Evolutionary conservation across 2,329 filamentous ascomycete genomes (phyloP).

Genomic region (Cercospora janseana): DNA sequence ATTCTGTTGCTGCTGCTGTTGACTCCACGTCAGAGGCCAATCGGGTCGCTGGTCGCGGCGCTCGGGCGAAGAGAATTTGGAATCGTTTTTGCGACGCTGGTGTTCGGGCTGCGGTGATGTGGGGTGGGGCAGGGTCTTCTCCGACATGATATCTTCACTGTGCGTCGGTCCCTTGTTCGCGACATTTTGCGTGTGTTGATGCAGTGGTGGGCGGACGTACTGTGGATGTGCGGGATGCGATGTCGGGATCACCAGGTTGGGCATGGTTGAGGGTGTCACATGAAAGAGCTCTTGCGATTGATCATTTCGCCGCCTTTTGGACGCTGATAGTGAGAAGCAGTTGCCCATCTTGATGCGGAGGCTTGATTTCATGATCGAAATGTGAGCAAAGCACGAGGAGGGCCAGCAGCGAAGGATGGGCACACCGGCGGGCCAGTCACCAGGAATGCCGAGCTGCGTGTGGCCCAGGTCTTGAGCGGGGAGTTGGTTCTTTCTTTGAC

Average conservation of each 20-base stretch:
- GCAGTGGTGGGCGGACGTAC: conserved; percentile 4
- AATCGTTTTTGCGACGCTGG: neutral
- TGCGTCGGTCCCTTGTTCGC: conserved; percentile 4
- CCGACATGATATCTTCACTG: neutral
- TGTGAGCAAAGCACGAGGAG: too few relatives aligned
- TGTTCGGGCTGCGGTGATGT: neutral
- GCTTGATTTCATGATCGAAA: conserved; percentile 6
- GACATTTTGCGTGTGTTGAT: neutral
- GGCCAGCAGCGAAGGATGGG: too few relatives aligned
- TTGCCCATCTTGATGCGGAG: conserved; percentile 11
- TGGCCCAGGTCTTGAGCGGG: too few relatives aligned
- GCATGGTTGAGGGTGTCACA: conserved; percentile 6
- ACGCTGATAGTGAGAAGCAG: conserved; percentile 9
- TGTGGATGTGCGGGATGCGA: conserved; percentile 13
- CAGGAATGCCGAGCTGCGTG: too few relatives aligned
- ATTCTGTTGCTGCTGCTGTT: neutral
- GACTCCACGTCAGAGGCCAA: conserved; percentile 4
- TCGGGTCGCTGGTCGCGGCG: conserved; percentile 5
- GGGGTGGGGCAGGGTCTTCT: neutral
- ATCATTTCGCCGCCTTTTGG: neutral
- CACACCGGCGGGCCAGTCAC: too few relatives aligned
- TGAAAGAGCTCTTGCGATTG: conserved; percentile 3
- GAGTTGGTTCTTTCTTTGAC: too few relatives aligned
- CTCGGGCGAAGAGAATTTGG: neutral
- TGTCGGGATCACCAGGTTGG: conserved; percentile 2